phyloP scores from a whole-genome alignment of 2,329 filamentous ascomycete genomes.

The Phialophora chinensis region DNA sequence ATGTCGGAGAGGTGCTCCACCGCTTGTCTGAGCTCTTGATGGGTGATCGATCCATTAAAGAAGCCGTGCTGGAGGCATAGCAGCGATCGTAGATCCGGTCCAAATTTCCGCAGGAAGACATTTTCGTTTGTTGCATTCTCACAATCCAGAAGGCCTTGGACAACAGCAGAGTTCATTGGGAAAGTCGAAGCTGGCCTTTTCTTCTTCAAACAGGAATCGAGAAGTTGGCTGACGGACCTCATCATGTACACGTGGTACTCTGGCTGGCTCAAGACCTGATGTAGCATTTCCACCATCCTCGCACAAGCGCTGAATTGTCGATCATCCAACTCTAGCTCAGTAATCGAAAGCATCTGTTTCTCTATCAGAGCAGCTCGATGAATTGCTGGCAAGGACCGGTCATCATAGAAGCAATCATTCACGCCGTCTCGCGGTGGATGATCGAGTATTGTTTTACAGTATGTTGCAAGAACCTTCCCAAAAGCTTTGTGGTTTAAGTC shows the following conservation, averaged over 20 bases:
- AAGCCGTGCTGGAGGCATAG: slow-evolving; percentile 35
- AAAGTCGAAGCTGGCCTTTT: slow-evolving; percentile 6
- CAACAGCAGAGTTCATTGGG: slow-evolving; percentile 8
- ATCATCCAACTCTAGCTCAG: slow-evolving; percentile 17
- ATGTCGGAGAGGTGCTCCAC: slow-evolving; percentile 44
- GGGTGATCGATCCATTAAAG: slow-evolving; percentile 29
- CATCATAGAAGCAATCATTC: slow-evolving; percentile 29
- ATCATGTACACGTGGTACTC: slow-evolving; percentile 26
- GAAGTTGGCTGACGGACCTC: slow-evolving; percentile 23
- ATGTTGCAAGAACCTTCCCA: slow-evolving; percentile 41
- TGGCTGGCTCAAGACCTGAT: slow-evolving; percentile 17
- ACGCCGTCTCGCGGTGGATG: neutral
- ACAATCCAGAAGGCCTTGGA: slow-evolving; percentile 1
- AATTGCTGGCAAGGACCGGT: slow-evolving; percentile 23
- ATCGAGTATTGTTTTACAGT: slow-evolving; percentile 12
- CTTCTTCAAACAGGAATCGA: slow-evolving; percentile 21
- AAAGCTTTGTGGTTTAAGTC: slow-evolving; percentile 47
- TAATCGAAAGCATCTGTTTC: slow-evolving; percentile 32
- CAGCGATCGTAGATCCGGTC: slow-evolving; percentile 21
- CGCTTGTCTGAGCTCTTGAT: slow-evolving; percentile 17
- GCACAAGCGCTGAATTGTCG: slow-evolving; percentile 17
- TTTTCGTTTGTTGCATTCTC: neutral
- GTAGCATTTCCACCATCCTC: slow-evolving; percentile 11
- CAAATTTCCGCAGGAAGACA: slow-evolving; percentile 29
- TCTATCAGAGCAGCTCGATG: slow-evolving; percentile 37